Evolutionary conservation across 345 rosid species (phyloP), one percentile per base, ranked within the genome.

Genomic region (Eucalyptus camaldulensis): DNA sequence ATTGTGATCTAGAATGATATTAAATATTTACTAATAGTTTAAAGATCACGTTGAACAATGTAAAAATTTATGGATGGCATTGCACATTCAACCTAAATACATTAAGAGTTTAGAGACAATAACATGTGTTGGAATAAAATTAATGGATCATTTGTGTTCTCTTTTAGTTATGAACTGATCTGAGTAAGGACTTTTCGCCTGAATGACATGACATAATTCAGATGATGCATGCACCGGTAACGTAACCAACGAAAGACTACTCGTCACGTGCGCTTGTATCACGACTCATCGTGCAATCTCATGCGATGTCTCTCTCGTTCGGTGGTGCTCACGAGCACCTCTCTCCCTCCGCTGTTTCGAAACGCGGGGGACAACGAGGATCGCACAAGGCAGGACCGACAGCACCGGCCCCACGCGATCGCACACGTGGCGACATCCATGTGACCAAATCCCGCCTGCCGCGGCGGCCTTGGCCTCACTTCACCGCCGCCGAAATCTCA

Each of bases 1-100:
- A 53, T 53, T 53, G 2, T 53, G 0, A 53, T 53, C 0, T 53
- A 8, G 0, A 3, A 53, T 53, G 1, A 3, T 19, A 53, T 8
- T 8, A 53, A 53, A 53, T 8, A 53, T 53, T 53, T 58, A 58
- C 2, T 2, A 58, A 58, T 58, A 58, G 3, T 58, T 58, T 3
- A 25, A 58, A 27, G 1, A 58, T 0, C 0, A 58, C 10, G 2
- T 5, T 4, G 6, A 25, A 58, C 15, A 58, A 58, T 24, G 3
- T 58, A 58, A 25, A 54, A 25, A 58, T 58, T 10, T 27, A 25
- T 0, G 0, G 2, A 58, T 21, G 14, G 13, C 3, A 58, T 25
- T 60, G 15, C 13, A 60, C 2, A 11, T 60, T 10, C 3, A 60
- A 5, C 2, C 1, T 0, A 60, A 60, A 7, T 60, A 60, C 3